These are phyloP conservation scores for Pichia sp. DNA, from an alignment of 1,139 yeast species.

Conservation along the genomic window DNA sequence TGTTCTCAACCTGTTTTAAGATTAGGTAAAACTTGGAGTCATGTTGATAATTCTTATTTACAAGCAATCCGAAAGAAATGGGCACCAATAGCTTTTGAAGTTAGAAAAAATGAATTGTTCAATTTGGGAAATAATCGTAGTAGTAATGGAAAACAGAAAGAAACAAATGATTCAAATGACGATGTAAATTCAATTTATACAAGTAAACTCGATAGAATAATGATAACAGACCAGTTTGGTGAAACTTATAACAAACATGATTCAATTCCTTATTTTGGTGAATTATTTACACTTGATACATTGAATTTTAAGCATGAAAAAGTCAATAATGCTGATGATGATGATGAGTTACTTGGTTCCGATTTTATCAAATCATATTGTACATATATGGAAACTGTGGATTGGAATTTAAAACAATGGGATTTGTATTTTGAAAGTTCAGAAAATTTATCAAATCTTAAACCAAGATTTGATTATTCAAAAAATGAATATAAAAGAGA, in stretches of 20 bases:
- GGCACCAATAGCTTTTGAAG: conserved; percentile 90
- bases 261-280: conserved; percentile 91
- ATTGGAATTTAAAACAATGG: conserved; percentile 79
- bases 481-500: background rate
- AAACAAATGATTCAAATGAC: background rate
- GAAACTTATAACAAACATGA: conserved; percentile 66
- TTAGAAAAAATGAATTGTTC: conserved; percentile 27
- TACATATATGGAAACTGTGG: conserved; percentile 59
- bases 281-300: conserved; percentile 42
- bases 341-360: conserved; percentile 10
- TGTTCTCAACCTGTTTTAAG: conserved; percentile 81
- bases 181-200: background rate
- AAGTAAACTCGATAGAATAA: conserved; percentile 32
- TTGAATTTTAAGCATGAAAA: background rate
- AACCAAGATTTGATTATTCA: background rate
- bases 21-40: conserved; percentile 68
- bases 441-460: conserved; percentile 6
- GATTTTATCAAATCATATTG: conserved; percentile 54
- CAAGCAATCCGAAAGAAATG: conserved; percentile 71
- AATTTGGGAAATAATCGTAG: background rate
- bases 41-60: conserved; percentile 55
- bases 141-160: background rate
- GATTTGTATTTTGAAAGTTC: conserved; percentile 46
- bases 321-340: background rate
- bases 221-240: conserved; percentile 89